Evolutionary conservation across 1,284 basidiomycete species (phyloP).

Genomic region (Cryptococcus deneoformans): DNA sequence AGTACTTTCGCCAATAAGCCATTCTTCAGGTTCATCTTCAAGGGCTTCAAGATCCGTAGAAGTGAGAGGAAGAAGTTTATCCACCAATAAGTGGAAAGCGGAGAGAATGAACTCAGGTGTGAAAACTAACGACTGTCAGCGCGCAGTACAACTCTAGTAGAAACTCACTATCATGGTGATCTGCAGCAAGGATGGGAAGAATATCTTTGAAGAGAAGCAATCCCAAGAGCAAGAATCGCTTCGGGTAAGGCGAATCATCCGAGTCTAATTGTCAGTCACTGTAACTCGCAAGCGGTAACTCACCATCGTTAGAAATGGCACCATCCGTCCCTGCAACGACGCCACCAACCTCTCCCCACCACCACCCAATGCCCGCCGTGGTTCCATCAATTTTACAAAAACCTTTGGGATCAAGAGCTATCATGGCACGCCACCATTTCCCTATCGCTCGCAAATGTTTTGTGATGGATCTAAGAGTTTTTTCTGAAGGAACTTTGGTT

Average conservation of each 20-base stretch:
- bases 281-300: conserved; percentile 8
- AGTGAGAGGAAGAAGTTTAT: conserved; percentile 76
- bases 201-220: conserved; percentile 83
- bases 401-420: conserved; percentile 44
- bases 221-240: conserved; percentile 72
- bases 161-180: conserved; percentile 43
- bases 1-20: conserved; percentile 73
- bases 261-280: conserved; percentile 21
- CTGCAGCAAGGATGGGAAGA: conserved; percentile 42
- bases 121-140: conserved; percentile 55
- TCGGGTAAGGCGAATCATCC: conserved; percentile 40
- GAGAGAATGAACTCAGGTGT: conserved; percentile 70
- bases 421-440: conserved; percentile 48
- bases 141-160: background rate
- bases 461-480: conserved; percentile 32
- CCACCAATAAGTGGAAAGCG: conserved; percentile 72
- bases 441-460: conserved; percentile 48
- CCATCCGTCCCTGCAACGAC: conserved; percentile 44
- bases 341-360: conserved; percentile 49
- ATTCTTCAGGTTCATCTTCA: conserved; percentile 83
- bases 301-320: conserved; percentile 45
- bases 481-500: conserved; percentile 10
- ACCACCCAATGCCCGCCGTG: conserved; percentile 46
- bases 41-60: conserved; percentile 72
- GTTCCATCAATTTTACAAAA: conserved; percentile 43